phyloP scores from a whole-genome alignment of 2,329 filamentous ascomycete genomes.

The Corinectria fuckeliana region DNA sequence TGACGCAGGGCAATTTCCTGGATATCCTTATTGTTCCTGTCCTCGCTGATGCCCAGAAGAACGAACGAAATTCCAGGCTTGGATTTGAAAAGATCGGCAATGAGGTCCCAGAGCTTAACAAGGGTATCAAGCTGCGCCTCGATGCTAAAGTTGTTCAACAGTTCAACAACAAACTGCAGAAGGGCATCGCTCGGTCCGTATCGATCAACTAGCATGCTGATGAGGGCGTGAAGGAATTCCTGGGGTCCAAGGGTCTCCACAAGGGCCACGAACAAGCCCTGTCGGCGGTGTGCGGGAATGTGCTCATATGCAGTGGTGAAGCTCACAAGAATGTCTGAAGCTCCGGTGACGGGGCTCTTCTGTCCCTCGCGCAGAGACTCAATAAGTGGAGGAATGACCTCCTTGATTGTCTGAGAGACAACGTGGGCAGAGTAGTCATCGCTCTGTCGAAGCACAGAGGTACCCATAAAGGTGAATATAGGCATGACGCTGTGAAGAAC shows the following conservation, averaged over 20 bases:
- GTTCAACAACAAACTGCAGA: constrained; percentile 74
- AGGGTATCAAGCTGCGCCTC: constrained; percentile 80
- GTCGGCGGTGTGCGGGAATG: constrained; percentile 84
- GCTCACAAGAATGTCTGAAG: constrained; percentile 89
- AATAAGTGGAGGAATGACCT: constrained; percentile 91
- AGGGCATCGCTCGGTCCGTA: constrained; percentile 80
- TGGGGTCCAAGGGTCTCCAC: constrained; percentile 83
- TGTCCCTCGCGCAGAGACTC: constrained; percentile 83
- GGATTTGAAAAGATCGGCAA: constrained; percentile 75
- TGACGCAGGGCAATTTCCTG: constrained; percentile 60
- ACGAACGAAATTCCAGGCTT: constrained; percentile 76
- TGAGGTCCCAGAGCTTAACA: constrained; percentile 76
- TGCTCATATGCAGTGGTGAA: constrained; percentile 97
- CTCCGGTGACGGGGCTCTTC: constrained; percentile 78
- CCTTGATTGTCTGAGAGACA: constrained; percentile 91
- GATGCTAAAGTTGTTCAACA: constrained; percentile 76
- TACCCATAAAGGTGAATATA: constrained; percentile 98
- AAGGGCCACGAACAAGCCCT: constrained; percentile 83
- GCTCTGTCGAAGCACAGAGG: constrained; percentile 86
- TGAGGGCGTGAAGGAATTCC: constrained; percentile 86
- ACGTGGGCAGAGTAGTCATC: constrained; percentile 98
- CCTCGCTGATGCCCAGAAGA: constrained; percentile 67
- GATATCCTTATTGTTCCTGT: constrained; percentile 55
- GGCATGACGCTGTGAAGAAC: constrained; percentile 98
- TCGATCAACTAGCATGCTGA: constrained; percentile 89